Percentiles rank a stretch among this genome's conserved stretches.
These are phyloP conservation scores for Crithidia sp. DNA, from an alignment of 208 protist genomes.

Conservation along the genomic window DNA sequence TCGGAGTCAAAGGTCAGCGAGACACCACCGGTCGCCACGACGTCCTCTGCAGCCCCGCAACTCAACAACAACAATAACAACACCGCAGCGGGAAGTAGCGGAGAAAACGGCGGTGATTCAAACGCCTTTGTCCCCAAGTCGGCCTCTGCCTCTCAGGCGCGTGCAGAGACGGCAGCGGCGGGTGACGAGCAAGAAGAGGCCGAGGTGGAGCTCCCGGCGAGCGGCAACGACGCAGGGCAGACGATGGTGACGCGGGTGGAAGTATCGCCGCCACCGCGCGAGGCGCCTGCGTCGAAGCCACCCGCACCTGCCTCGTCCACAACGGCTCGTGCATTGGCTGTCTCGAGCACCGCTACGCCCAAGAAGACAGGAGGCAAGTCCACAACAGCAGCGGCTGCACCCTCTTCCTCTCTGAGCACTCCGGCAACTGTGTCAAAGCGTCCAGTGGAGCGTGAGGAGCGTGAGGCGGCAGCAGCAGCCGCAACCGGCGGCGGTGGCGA, in stretches of 20 bases:
- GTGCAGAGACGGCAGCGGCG: not conserved
- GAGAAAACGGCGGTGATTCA: not conserved
- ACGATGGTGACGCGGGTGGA: conserved; percentile 23
- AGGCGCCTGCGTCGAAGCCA: not conserved
- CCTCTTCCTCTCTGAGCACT: conserved; percentile 3
- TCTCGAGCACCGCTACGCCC: no score
- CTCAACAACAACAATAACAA: not conserved
- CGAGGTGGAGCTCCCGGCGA: not conserved
- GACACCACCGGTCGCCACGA: not conserved
- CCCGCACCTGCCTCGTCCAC: not conserved
- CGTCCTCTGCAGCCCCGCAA: not conserved
- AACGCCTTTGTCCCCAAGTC: conserved; percentile 8
- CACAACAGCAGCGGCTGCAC: not conserved
- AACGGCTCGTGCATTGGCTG: no score
- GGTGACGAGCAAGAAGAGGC: not conserved
- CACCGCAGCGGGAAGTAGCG: not conserved
- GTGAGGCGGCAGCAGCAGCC: conserved; percentile 5
- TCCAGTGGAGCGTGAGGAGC: conserved; percentile 8
- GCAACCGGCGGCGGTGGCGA: not conserved
- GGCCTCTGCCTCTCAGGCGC: conserved; percentile 1
- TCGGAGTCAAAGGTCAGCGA: conserved; percentile 15
- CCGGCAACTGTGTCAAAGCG: conserved; percentile 26
- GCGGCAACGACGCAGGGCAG: not conserved
- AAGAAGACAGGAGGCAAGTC: not conserved
- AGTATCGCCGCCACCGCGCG: conserved; percentile 19